Conservation (phyloP, 768 basidiomycete genomes). For the Amanita molliuscula region DNA sequence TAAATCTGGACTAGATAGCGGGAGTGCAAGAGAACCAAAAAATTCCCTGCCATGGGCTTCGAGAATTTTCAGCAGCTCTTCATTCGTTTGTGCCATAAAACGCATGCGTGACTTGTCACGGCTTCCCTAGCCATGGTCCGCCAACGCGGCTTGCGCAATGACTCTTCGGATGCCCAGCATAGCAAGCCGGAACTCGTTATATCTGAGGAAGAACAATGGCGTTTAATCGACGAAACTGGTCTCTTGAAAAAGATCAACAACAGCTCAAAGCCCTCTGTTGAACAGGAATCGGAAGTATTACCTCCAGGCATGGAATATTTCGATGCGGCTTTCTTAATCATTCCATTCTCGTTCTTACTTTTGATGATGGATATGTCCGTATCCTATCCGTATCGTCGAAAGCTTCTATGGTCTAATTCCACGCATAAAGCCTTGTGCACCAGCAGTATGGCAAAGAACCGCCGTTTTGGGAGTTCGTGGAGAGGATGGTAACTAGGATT, state of each 20-base stretch:
- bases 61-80: constrained; percentile 30
- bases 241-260: constrained; percentile 29
- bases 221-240: constrained; percentile 58
- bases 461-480: constrained; percentile 33
- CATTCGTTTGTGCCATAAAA: constrained; percentile 17
- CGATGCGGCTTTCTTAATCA: constrained; percentile 50
- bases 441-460: constrained; percentile 66
- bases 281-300: constrained; percentile 28
- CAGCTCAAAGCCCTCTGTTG: constrained; percentile 12
- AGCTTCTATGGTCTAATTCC: constrained; percentile 2
- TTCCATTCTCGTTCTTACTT: constrained; percentile 66
- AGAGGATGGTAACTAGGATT: constrained; percentile 51
- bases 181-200: constrained; percentile 32
- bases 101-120: neutral
- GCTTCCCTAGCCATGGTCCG: neutral
- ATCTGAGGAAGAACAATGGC: constrained; percentile 70
- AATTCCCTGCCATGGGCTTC: constrained; percentile 39
- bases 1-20: constrained; percentile 12
- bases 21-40: constrained; percentile 27
- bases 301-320: constrained; percentile 60
- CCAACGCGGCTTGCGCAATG: neutral
- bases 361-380: constrained; percentile 81
- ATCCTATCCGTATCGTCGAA: neutral
- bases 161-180: constrained; percentile 12
- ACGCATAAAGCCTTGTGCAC: constrained; percentile 52